Evolutionary conservation across 1,284 basidiomycete genomes (phyloP), one percentile per base, ranked within the genome.

Genomic region (Malassezia arunalokei): DNA sequence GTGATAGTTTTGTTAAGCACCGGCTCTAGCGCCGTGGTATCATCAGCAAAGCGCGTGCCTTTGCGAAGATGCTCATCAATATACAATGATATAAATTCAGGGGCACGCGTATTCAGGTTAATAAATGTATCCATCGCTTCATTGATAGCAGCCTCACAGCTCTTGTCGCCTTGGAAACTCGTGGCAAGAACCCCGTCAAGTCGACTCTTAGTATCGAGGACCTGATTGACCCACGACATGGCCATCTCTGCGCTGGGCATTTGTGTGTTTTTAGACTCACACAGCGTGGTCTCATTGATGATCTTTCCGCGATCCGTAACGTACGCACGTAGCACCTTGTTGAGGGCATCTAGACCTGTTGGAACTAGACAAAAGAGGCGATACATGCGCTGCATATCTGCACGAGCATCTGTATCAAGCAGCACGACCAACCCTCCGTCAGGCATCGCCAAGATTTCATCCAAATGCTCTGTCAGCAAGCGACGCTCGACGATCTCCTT

Each of bases 31-130:
- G 98, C 94, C 31, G 80, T 79, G 12, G 8, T 35, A 52, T 98
- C 94, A 12, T 86, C 83, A 87, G 95, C 95, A 47, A 88, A 87
- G 76, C 91, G 95, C 31, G 96, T 79, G 0, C 94, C 92, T 72
- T 90, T 89, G 75, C 87, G 91, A 37, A 98, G 79, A 72, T 98
- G 85, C 64, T 99, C 92, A 66, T 98, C 94, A 59, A 99, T 91
- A 75, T 89, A 98, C 51, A 99, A 76, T 2, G 92, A 98, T 45
- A 96, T 87, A 73, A 84, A 98, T 68, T 99, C 94, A 2, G 94
- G 83, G 8, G 88, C 82, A 62, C 87, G 85, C 43, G 82, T 80
- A 68, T 96, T 90, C 35, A 79, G 76, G 74, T 98, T 96, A 72
- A 98, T 83, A 73, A 98, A 94, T 0, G 83, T 80, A 72, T 86